These are phyloP conservation scores for Phialophora tarda DNA, from an alignment of 2,329 filamentous ascomycete genomes.

Conservation along the genomic window DNA sequence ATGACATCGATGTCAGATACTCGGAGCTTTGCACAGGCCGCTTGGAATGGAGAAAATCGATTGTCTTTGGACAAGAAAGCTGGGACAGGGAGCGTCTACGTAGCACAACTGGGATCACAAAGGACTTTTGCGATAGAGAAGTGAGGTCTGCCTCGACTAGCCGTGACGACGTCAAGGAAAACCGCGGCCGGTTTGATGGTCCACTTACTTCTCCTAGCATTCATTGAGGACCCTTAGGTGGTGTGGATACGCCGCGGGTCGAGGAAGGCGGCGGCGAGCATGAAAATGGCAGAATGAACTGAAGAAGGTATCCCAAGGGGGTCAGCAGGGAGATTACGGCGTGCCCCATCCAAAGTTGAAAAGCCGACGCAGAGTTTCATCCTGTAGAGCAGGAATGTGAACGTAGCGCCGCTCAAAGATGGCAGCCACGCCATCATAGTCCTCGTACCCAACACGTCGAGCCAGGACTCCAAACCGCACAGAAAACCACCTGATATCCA, in stretches of 20 bases:
- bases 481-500: background rate
- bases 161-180: background rate
- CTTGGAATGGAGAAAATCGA: background rate
- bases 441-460: background rate
- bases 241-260: background rate
- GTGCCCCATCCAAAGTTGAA: conserved; percentile 2
- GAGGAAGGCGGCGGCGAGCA: background rate
- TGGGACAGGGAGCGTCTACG: background rate
- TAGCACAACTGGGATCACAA: background rate
- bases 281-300: background rate
- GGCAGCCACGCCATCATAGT: background rate
- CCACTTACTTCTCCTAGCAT: background rate
- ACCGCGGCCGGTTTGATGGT: background rate
- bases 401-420: background rate
- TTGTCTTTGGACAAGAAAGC: background rate
- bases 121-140: background rate
- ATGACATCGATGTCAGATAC: no score
- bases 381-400: conserved; percentile 13
- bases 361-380: background rate
- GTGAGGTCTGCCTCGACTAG: background rate
- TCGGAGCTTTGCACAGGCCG: background rate
- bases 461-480: background rate
- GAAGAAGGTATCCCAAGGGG: background rate
- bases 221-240: background rate
- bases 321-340: background rate